phyloP scores from a whole-genome alignment of 1,284 basidiomycete genomes.

The Serendipita sp. region DNA sequence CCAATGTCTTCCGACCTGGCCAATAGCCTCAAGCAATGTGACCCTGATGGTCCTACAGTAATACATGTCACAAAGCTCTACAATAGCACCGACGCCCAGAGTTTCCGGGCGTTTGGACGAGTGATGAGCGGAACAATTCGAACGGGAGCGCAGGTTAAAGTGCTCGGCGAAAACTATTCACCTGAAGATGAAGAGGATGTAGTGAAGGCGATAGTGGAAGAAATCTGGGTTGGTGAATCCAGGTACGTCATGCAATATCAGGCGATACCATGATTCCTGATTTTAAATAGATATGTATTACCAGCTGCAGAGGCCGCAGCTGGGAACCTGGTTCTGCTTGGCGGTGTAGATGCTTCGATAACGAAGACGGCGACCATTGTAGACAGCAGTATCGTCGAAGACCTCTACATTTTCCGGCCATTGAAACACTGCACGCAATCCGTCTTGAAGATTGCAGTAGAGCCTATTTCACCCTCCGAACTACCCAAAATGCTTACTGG shows the following conservation, averaged over 20 bases:
- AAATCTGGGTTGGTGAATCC: conserved; percentile 81
- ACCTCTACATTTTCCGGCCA: conserved; percentile 87
- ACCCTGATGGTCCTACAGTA: conserved; percentile 78
- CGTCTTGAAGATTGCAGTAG: conserved; percentile 97
- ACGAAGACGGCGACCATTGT: conserved; percentile 90
- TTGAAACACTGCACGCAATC: conserved; percentile 94
- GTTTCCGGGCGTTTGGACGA: conserved; percentile 90
- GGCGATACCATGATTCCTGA: conserved; percentile 13
- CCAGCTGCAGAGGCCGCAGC: conserved; percentile 79
- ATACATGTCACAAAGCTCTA: conserved; percentile 90
- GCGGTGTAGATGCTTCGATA: conserved; percentile 88
- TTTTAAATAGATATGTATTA: conserved; percentile 61
- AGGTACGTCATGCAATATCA: conserved; percentile 33
- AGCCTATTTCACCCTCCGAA: conserved; percentile 94
- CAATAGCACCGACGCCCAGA: conserved; percentile 88
- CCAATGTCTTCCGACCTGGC: conserved; percentile 70
- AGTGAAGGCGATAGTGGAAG: conserved; percentile 74
- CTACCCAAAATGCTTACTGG: conserved; percentile 98
- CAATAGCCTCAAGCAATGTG: conserved; percentile 67
- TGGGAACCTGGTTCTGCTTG: conserved; percentile 84
- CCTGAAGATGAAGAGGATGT: conserved; percentile 98
- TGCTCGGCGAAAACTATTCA: conserved; percentile 94
- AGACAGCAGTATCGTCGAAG: conserved; percentile 56
- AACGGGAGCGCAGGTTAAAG: conserved; percentile 77
- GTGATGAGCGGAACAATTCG: conserved; percentile 83